phyloP scores from a whole-genome alignment of 2,329 filamentous ascomycete species.

The Trichoderma guizhouense region DNA sequence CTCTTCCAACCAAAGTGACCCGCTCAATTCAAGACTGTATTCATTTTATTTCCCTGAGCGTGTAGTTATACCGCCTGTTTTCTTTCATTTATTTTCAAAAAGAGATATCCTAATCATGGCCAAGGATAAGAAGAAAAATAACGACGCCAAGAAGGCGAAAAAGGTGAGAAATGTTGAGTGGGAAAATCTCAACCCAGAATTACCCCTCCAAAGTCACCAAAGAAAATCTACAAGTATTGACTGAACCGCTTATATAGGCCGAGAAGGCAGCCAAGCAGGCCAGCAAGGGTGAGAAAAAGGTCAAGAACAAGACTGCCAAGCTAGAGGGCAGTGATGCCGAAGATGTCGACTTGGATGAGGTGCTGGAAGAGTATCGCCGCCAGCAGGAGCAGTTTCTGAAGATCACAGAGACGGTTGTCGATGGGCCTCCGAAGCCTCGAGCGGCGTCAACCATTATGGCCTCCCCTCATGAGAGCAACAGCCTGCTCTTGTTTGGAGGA shows the following conservation, averaged over 20 bases:
- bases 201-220: slow-evolving; percentile 9
- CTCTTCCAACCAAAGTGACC: background rate
- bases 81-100: background rate
- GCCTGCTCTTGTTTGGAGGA: slow-evolving; percentile 87
- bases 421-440: slow-evolving; percentile 71
- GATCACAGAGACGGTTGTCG: slow-evolving; percentile 74
- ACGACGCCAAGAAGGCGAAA: slow-evolving; percentile 50
- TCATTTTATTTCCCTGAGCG: background rate
- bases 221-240: slow-evolving; percentile 21
- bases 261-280: slow-evolving; percentile 75
- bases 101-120: slow-evolving; percentile 36
- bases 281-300: slow-evolving; percentile 86
- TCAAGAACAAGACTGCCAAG: slow-evolving; percentile 67
- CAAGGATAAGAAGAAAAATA: slow-evolving; percentile 52
- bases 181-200: background rate
- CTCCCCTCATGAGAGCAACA: slow-evolving; percentile 80
- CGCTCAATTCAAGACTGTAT: background rate
- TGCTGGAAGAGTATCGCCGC: slow-evolving; percentile 88
- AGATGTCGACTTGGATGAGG: slow-evolving; percentile 87
- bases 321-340: slow-evolving; percentile 82
- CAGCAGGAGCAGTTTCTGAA: slow-evolving; percentile 93
- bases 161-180: slow-evolving; percentile 32
- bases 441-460: slow-evolving; percentile 79
- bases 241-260: slow-evolving; percentile 34
- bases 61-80: background rate